Evolutionary conservation across 2,329 filamentous ascomycete genomes (phyloP), one percentile per base, ranked within the genome.

Genomic region (Diaporthe caulivora): DNA sequence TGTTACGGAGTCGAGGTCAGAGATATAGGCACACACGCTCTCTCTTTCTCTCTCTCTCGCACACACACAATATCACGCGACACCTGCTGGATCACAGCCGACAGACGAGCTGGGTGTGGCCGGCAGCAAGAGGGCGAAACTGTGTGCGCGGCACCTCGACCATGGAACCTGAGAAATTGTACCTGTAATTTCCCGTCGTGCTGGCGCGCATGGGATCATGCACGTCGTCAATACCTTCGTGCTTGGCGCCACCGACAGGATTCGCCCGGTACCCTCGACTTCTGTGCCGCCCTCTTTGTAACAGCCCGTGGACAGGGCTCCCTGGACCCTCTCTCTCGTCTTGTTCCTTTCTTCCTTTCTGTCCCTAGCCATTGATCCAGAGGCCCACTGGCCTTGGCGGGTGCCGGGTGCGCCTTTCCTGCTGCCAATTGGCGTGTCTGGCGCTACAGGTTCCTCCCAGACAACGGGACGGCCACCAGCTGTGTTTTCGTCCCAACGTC

Each of bases 151-250:
- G 62, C 62, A 67, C 47, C 31, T 37, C 2, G 44, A 67, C 62
- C 13, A 37, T 17, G 34, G 55, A 54, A 62, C 55, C 44, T 53
- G 31, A 70, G 72, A 72, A 44, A 75, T 72, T 51, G 51, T 49
- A 69, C 77, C 76, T 78, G 77, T 73, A 79, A 79, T 79, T 75
- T 79, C 78, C 77, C 76, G 75, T 72, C 72, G 55, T 76, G 75
- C 77, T 77, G 77, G 76, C 74, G 58, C 71, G 44, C 9, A 55
- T 65, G 47, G 58, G 42, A 71, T 62, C 53, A 70, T 53, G 64
- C 65, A 68, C 42, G 72, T 71, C 72, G 9, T 29, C 7, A 57
- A 58, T 70, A 72, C 70, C 62, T 29, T 57, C 29, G 15, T 55
- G 8, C 54, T 69, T 67, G 64, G 60, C 47, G 37, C 17, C 26